Base-by-base conservation (phyloP, 805 yeast species). In the Starmerella riodocensis region DNA sequence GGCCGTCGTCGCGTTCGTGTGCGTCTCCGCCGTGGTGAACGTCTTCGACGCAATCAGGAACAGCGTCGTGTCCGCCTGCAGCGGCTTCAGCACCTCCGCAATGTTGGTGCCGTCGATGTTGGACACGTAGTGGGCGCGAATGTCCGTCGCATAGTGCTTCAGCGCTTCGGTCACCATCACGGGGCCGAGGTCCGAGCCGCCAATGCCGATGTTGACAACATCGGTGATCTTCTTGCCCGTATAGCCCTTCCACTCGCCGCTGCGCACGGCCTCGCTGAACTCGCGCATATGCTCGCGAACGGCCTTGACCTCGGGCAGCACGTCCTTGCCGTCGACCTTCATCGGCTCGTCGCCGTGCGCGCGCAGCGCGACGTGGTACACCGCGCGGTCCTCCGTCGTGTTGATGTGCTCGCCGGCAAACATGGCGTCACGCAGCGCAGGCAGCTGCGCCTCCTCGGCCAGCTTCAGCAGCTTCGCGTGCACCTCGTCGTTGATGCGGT, bases 81-180 rank as follows among this genome's bases (percentile, higher is more conserved):
- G 69, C 40, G 59, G 59, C 63, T 81, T 82, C 60, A 91, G 67
- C 43, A 84, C 73, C 67, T 88, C 98, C 47, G 94, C 91, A 61
- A 88, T 70, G 66, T 86, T 94, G 42, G 98, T 91, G 61, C 98
- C 98, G 61, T 91, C 98, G 58, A 91, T 88, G 74, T 91, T 91
- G 52, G 97, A 88, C 47, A 91, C 98, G 64, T 86, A 91, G 67
- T 88, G 93, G 37, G 75, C 93, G 48, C 69, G 64, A 53, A 91
- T 69, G 37, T 56, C 63, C 44, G 75, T 78, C 53, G 80, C 72
- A 64, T 88, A 91, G 52, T 82, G 78, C 70, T 88, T 91, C 60
- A 91, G 73, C 30, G 98, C 96, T 69, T 91, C 97, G 47, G 96
- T 84, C 54, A 91, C 97, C 98, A 91, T 91, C 39, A 91, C 97